Base-by-base conservation (phyloP, 2,329 filamentous ascomycete genomes). In the Coccinonectria pachysandricola region DNA sequence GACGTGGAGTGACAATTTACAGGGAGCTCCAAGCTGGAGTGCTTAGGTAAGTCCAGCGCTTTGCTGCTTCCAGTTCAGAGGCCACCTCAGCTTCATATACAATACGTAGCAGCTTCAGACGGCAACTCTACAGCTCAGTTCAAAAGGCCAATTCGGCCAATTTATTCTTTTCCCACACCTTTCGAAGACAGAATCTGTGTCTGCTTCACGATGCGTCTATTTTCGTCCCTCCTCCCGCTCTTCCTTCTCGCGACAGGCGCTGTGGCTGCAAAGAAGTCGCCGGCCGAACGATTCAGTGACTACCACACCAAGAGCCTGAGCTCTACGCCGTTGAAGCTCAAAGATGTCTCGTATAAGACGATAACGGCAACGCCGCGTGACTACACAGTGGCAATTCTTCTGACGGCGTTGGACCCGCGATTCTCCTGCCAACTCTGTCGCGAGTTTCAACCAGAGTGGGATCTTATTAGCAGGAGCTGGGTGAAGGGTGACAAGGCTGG, bases 391-490 rank as follows among this genome's bases (percentile, higher is more conserved):
- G 79, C 77, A 3, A 71, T 98, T 3, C 71, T 98, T 9, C 63
- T 98, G 39, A 98, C 91, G 1, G 91, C 91, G 19, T 60, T 87
- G 46, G 87, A 94, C 40, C 49, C 75, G 16, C 74, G 84, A 32
- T 95, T 83, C 51, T 83, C 81, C 34, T 98, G 91, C 54, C 65
- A 76, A 40, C 65, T 96, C 24, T 98, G 91, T 56, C 71, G 75
- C 27, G 84, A 93, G 27, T 94, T 98, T 55, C 82, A 94, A 54
- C 80, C 87, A 2, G 91, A 98, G 59, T 98, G 86, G 81, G 82
- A 92, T 29, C 57, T 96, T 28, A 60, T 98, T 28, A 74, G 73
- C 28, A 82, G 75, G 56, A 91, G 82, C 58, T 98, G 91, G 91
- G 67, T 68, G 36, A 85, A 81, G 54, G 86, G 83, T 6, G 82